Evolutionary conservation across 768 basidiomycete species (phyloP), one percentile per base, ranked within the genome.

Genomic region (Mycena galericulata): DNA sequence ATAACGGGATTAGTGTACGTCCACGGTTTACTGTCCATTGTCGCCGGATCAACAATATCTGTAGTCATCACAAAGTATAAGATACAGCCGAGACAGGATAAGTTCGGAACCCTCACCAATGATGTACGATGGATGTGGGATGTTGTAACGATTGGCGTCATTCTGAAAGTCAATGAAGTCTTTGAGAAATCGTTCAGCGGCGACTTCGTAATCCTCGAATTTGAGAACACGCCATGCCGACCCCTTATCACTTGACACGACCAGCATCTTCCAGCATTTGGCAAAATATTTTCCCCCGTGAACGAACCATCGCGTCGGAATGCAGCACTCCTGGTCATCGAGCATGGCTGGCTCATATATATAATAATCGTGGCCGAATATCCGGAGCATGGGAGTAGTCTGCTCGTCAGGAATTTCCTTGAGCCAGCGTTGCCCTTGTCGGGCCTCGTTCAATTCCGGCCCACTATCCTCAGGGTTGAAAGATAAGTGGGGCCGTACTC

Each of bases 381-480:
- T 50, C 5, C 75, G 74, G 5, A 74, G 53, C 75, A 79, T 78
- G 1, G 80, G 81, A 1, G 78, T 80, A 0, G 69, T 45, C 1
- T 72, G 67, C 20, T 71, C 59, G 3, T 58, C 24, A 30, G 72
- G 65, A 4, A 79, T 34, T 32, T 82, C 77, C 15, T 75, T 20
- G 0, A 77, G 71, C 82, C 80, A 82, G 2, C 69, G 68, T 4
- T 27, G 11, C 0, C 71, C 76, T 57, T 79, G 78, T 24, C 70
- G 65, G 29, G 76, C 72, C 56, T 82, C 74, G 0, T 47, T 26
- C 0, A 78, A 38, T 3, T 57, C 22, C 2, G 46, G 24, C 11
- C 78, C 76, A 26, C 57, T 60, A 66, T 82, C 81, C 69, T 82
- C 79, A 12, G 81, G 80, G 58, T 79, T 79, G 58, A 79, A 77